phyloP scores from a whole-genome alignment of 1,139 yeast species.

The Scheffersomyces lignicola region DNA sequence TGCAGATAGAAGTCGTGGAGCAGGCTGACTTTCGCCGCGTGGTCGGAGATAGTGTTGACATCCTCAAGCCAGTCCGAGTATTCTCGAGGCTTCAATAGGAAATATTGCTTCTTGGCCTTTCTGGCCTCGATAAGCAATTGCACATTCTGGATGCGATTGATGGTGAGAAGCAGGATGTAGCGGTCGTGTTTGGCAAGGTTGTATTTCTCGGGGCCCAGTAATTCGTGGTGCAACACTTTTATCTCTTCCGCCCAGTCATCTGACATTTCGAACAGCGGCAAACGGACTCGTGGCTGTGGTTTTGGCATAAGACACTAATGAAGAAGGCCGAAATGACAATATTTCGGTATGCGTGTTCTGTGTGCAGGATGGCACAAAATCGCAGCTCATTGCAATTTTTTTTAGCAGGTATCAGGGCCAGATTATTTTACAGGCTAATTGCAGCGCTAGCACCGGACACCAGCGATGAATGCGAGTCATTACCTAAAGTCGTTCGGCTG shows the following conservation, averaged over 20 bases:
- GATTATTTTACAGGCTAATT: no score
- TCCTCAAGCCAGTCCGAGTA: conserved; percentile 28
- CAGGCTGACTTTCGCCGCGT: conserved; percentile 8
- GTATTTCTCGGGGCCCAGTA: conserved; percentile 15
- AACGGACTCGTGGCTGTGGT: no score
- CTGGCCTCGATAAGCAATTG: conserved; percentile 18
- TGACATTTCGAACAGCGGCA: no score
- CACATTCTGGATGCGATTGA: conserved; percentile 7
- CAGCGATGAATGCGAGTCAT: conserved; percentile 79
- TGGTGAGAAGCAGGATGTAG: conserved; percentile 16
- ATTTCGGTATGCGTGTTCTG: no score
- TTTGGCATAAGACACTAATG: no score
- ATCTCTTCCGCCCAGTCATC: conserved; percentile 5
- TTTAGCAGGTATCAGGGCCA: no score
- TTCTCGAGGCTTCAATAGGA: conserved; percentile 22
- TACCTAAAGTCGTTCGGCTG: conserved; percentile 84
- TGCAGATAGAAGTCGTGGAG: conserved; percentile 20
- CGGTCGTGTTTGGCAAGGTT: conserved; percentile 18
- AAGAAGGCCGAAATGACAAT: no score
- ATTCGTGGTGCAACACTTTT: conserved; percentile 4
- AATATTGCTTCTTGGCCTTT: conserved; percentile 15
- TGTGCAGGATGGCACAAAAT: no score
- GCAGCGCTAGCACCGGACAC: background rate
- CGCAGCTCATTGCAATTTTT: no score
- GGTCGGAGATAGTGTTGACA: conserved; percentile 17